phyloP scores from a whole-genome alignment of 2,329 filamentous ascomycete species.

The Cadophora luteo-olivacea region DNA sequence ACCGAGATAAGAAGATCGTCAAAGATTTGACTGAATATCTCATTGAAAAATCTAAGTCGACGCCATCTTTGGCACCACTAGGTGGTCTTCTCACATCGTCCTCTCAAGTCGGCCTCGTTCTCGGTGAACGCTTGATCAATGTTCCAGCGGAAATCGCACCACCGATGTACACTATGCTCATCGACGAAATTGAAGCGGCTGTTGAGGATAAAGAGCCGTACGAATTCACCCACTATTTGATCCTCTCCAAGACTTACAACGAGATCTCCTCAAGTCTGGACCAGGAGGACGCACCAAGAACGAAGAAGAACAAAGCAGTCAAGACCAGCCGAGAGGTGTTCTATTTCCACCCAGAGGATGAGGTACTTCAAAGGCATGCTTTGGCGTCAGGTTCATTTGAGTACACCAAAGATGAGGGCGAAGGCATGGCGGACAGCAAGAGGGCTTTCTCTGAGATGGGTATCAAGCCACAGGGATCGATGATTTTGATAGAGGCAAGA shows the following conservation, averaged over 20 bases:
- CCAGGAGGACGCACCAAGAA: constrained; percentile 64
- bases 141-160: constrained; percentile 93
- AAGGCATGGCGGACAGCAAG: constrained; percentile 87
- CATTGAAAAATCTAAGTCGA: constrained; percentile 55
- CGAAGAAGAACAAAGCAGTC: constrained; percentile 72
- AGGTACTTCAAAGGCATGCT: constrained; percentile 81
- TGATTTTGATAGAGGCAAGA: constrained; percentile 83
- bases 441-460: constrained; percentile 93
- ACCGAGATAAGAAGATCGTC: constrained; percentile 76
- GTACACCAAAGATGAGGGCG: constrained; percentile 79
- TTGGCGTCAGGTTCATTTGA: constrained; percentile 72
- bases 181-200: constrained; percentile 89
- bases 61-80: constrained; percentile 62
- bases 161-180: constrained; percentile 92
- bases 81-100: constrained; percentile 62
- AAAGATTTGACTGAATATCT: constrained; percentile 77
- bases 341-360: constrained; percentile 97
- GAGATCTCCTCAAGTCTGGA: constrained; percentile 86
- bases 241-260: constrained; percentile 90
- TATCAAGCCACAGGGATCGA: constrained; percentile 80
- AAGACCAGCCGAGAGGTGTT: constrained; percentile 69
- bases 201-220: constrained; percentile 92
- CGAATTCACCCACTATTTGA: constrained; percentile 89
- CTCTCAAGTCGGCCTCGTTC: constrained; percentile 77
- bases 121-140: constrained; percentile 96